Base-by-base conservation (phyloP, 2,329 filamentous ascomycete genomes). In the Didymella pomorum region DNA sequence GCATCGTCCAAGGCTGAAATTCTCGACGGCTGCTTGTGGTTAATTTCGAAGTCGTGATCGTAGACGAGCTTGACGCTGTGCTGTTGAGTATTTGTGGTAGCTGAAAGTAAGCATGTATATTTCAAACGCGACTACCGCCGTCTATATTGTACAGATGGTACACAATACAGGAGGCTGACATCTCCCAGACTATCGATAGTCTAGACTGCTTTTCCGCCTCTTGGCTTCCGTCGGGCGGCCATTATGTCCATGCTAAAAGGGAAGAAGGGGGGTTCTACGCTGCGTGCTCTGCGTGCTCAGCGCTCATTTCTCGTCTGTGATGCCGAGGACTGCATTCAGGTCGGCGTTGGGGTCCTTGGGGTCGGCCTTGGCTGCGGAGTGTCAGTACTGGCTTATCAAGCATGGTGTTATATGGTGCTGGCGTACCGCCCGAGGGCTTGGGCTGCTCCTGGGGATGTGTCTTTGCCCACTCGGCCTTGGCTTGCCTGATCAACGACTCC, bases 341-440 rank as follows among this genome's bases (percentile, higher is more conserved):
- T 99, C 93, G 82, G 98, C 98, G 75, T 93, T 92, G 75, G 93
- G 88, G 82, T 95, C 88, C 75, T 89, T 87, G 61, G 89, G 89
- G 81, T 98, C 89, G 76, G 87, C 72, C 52, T 70, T 73, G 59
- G 67, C 72, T 75, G 83, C 89, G 85, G 11, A 2, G 8, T 4
- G 29, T 58, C 26, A 58, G 55, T 29, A 33, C 8, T 21, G n/a
- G 18, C 35, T 39, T 25, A 25, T 25, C 23, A 25, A 25, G 3
- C 4, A 25, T 25, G 3, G 23, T 25, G 7, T 25, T 7, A 4
- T 25, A 7, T 25, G 23, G 23, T 25, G 23, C 3, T 25, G 23
- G 23, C 70, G 60, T 69, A 76, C 72, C 71, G 56, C 63, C 72
- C 46, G 69, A 63, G 52, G 65, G n/a, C 58, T 71, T 71, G 53